phyloP scores from a whole-genome alignment of 1,284 basidiomycete genomes.

The Boletus nobilissimus region DNA sequence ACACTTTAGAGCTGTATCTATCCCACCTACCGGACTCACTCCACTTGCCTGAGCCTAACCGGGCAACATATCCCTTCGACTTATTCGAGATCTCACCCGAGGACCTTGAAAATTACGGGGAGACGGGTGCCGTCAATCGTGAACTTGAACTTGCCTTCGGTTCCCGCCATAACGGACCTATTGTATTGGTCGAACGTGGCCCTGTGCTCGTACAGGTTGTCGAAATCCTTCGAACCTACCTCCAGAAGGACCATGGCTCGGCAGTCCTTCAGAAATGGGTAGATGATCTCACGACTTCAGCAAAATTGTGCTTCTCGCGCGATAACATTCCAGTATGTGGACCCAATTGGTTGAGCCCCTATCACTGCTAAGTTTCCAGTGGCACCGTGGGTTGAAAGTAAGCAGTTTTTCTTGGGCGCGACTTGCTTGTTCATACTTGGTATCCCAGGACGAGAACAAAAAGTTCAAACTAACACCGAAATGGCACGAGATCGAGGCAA shows the following conservation, averaged over 20 bases:
- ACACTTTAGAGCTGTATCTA: conserved; percentile 3
- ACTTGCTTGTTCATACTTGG: too few relatives aligned
- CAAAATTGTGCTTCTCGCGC: background rate
- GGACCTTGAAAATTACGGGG: background rate
- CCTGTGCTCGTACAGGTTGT: conserved; percentile 1
- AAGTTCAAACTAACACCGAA: too few relatives aligned
- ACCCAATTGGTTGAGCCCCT: too few relatives aligned
- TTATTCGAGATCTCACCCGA: background rate
- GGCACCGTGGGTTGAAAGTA: too few relatives aligned
- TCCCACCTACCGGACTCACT: background rate
- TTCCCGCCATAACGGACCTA: background rate
- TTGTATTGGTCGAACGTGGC: background rate
- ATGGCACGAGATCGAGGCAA: too few relatives aligned
- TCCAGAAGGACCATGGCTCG: background rate
- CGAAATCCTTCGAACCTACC: background rate
- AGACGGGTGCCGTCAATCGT: background rate
- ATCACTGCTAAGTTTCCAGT: too few relatives aligned
- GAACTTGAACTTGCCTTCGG: conserved; percentile 4
- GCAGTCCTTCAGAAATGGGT: background rate
- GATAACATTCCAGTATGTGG: background rate
- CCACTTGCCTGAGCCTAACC: background rate
- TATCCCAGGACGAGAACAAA: too few relatives aligned
- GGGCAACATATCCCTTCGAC: background rate
- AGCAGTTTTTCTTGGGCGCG: too few relatives aligned
- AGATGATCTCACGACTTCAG: background rate